Percentiles rank a stretch among this genome's conserved stretches.
Evolutionary conservation across 2,329 filamentous ascomycete genomes (phyloP).

Genomic region (Ophiostoma tasmaniense): DNA sequence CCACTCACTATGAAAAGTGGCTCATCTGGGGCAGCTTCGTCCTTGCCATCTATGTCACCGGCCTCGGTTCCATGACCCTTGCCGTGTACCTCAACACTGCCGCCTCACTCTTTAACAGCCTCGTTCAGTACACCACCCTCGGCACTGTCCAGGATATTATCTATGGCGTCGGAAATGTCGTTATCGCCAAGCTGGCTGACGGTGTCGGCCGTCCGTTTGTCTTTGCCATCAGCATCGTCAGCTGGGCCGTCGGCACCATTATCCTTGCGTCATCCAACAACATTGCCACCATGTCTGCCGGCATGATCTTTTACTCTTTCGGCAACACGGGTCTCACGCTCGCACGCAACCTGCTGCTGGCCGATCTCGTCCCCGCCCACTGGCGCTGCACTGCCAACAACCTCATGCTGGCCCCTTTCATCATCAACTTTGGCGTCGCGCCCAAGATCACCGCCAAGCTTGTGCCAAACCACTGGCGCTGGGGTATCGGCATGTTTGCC

Average conservation of each 20-base stretch:
- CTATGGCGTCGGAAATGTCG: no score
- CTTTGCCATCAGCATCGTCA: background rate
- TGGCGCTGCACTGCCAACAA: slow-evolving; percentile 11
- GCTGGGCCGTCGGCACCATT: slow-evolving; percentile 1
- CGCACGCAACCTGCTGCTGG: slow-evolving; percentile 6
- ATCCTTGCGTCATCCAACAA: slow-evolving; percentile 1
- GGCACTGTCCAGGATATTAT: no score
- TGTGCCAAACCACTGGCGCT: slow-evolving; percentile 3
- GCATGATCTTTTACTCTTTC: slow-evolving; percentile 7
- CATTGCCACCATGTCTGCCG: slow-evolving; percentile 5
- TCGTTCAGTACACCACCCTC: no score
- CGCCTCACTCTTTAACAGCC: no score
- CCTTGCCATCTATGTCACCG: no score
- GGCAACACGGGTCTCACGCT: slow-evolving; percentile 5
- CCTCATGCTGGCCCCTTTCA: slow-evolving; percentile 8
- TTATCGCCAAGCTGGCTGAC: no score
- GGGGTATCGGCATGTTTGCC: background rate
- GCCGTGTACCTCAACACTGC: no score
- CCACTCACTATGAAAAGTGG: background rate
- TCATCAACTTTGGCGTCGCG: slow-evolving; percentile 10
- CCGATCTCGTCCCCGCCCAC: background rate
- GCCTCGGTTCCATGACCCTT: no score
- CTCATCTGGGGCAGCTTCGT: background rate
- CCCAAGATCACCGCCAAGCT: slow-evolving; percentile 8
- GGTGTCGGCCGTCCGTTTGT: background rate